phyloP scores from a whole-genome alignment of 2,329 filamentous ascomycete genomes.

The Cladobotryum protrusum region DNA sequence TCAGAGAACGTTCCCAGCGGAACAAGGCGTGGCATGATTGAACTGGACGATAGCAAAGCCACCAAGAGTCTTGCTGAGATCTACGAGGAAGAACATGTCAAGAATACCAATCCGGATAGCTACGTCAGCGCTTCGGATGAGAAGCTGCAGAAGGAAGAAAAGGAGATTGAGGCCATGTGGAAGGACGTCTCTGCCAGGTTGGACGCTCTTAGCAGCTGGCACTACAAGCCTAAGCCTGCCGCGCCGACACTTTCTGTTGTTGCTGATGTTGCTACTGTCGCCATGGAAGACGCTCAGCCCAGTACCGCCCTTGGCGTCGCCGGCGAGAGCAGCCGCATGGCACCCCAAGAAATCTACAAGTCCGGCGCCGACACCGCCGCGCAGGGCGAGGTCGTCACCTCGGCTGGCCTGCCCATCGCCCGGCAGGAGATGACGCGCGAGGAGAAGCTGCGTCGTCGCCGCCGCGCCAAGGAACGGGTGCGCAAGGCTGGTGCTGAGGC shows the following conservation, averaged over 20 bases:
- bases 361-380: constrained; percentile 62
- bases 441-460: constrained; percentile 69
- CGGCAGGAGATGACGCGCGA: constrained; percentile 84
- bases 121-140: constrained; percentile 79
- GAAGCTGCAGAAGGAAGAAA: constrained; percentile 74
- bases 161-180: constrained; percentile 79
- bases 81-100: constrained; percentile 89
- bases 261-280: constrained; percentile 81
- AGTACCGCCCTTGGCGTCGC: constrained; percentile 69
- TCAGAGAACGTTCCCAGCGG: constrained; percentile 55
- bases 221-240: constrained; percentile 86
- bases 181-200: constrained; percentile 71
- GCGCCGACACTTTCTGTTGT: constrained; percentile 80
- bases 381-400: constrained; percentile 68
- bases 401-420: constrained; percentile 70
- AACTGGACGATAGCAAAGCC: constrained; percentile 82
- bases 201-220: constrained; percentile 85
- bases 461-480: constrained; percentile 80
- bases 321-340: constrained; percentile 66
- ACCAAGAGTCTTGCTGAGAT: constrained; percentile 82
- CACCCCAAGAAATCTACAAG: constrained; percentile 90
- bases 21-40: constrained; percentile 65
- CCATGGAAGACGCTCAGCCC: constrained; percentile 93
- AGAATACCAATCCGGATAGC: constrained; percentile 66
- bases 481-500: constrained; percentile 55